phyloP scores from a whole-genome alignment of 2,329 filamentous ascomycete species.

The Aspergillus cejpii region DNA sequence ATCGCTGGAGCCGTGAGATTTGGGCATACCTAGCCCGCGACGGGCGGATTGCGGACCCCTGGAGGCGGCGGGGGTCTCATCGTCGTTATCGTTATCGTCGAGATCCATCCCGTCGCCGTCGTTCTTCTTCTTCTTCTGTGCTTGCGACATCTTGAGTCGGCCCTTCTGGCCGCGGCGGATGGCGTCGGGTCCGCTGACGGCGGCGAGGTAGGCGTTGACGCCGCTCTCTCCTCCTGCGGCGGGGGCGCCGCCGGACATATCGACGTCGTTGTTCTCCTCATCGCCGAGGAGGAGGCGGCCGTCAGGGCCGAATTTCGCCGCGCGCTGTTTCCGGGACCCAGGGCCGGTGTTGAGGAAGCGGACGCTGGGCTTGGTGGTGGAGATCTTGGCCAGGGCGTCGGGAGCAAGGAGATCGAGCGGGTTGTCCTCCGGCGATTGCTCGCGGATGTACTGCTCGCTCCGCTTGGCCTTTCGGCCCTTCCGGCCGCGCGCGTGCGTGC shows the following conservation, averaged over 20 bases:
- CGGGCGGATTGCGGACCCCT: conserved; percentile 11
- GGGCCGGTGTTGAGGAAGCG: conserved; percentile 39
- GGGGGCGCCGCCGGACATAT: conserved; percentile 38
- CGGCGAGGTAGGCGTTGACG: conserved; percentile 57
- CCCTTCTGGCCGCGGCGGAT: conserved; percentile 53
- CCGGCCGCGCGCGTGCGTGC: conserved; percentile 32
- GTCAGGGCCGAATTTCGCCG: conserved; percentile 40
- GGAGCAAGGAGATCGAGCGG: conserved; percentile 89
- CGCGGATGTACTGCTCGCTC: conserved; percentile 70
- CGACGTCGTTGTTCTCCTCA: conserved; percentile 32
- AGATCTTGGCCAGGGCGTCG: conserved; percentile 84
- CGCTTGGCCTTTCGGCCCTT: conserved; percentile 47
- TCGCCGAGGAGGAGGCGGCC: conserved; percentile 42
- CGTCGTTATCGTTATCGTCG: conserved; percentile 20
- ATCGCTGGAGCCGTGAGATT: conserved; percentile 20
- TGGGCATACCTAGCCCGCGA: conserved; percentile 25
- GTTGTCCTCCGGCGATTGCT: conserved; percentile 73
- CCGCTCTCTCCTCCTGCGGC: conserved; percentile 25
- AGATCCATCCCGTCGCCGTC: conserved; percentile 43
- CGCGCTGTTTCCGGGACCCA: conserved; percentile 35
- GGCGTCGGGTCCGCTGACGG: conserved; percentile 54
- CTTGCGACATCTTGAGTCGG: conserved; percentile 53
- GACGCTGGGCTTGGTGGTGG: conserved; percentile 70
- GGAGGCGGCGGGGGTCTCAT: conserved; percentile 8
- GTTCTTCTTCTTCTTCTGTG: conserved; percentile 29